phyloP scores from a whole-genome alignment of 2,329 filamentous ascomycete genomes.

The Fusarium coicis region DNA sequence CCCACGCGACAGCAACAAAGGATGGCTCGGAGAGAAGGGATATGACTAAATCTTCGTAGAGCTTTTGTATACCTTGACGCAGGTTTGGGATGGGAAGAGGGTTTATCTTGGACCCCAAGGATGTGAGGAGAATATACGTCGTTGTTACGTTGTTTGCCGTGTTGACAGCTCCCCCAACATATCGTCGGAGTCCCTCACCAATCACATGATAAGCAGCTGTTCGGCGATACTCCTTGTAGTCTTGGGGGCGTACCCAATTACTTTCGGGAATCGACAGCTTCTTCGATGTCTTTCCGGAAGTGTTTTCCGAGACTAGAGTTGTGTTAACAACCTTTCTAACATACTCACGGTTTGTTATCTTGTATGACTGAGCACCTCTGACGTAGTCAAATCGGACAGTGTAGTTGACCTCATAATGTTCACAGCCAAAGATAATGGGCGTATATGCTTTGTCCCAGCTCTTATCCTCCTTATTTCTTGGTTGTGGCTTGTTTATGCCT shows the following conservation, averaged over 20 bases:
- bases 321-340: slow-evolving; percentile 1
- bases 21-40: background rate
- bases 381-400: background rate
- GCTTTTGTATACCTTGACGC: background rate
- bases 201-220: background rate
- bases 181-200: background rate
- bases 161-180: background rate
- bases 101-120: background rate
- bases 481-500: accelerated
- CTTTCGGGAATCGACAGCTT: background rate
- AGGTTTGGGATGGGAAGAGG: background rate
- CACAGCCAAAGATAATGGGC: background rate
- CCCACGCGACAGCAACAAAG: background rate
- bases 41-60: background rate
- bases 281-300: background rate
- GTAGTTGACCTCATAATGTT: slow-evolving; percentile 16
- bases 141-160: background rate
- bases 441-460: background rate
- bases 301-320: background rate
- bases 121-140: background rate
- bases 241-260: background rate
- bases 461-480: accelerated
- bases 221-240: background rate
- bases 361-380: background rate
- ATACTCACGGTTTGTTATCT: background rate